Conservation (phyloP, 2,329 filamentous ascomycete species). For the Penicillium sclerotigenum region DNA sequence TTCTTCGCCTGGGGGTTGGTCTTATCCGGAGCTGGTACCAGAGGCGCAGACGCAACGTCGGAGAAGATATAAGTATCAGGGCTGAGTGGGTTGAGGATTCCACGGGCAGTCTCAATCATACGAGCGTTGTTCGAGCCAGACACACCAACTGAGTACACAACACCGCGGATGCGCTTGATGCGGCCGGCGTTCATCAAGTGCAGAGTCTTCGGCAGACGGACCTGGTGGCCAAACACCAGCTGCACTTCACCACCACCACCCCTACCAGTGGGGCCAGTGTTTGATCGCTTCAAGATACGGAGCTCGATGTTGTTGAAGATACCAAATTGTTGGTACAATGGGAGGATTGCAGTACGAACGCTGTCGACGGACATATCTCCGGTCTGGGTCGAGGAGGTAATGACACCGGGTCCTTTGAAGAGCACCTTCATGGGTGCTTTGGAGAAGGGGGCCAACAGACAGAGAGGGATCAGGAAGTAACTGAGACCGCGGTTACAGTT, state of each 20-base stretch:
- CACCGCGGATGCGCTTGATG: constrained; percentile 84
- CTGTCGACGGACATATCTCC: constrained; percentile 91
- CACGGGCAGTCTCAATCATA: constrained; percentile 88
- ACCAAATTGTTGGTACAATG: constrained; percentile 84
- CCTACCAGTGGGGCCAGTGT: constrained; percentile 68
- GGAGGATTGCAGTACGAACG: constrained; percentile 87
- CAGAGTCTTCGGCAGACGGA: constrained; percentile 88
- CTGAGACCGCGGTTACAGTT: constrained; percentile 77
- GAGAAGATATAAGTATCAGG: constrained; percentile 87
- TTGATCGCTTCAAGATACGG: constrained; percentile 74
- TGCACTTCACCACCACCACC: constrained; percentile 92
- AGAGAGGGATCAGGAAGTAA: constrained; percentile 88
- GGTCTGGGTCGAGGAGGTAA: constrained; percentile 77
- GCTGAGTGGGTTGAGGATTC: constrained; percentile 79
- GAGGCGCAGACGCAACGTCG: constrained; percentile 59
- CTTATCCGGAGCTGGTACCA: constrained; percentile 69
- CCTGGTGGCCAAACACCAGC: constrained; percentile 86
- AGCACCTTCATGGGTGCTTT: constrained; percentile 88
- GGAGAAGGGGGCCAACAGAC: constrained; percentile 86
- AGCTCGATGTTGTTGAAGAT: constrained; percentile 85
- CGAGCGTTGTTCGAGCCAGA: constrained; percentile 88
- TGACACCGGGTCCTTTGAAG: constrained; percentile 86
- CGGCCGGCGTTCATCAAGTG: constrained; percentile 80
- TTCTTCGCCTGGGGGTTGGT: constrained; percentile 53
- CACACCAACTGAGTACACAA: constrained; percentile 90